A percentile compares a stretch with the other conserved stretches of the same genome.
Evolutionary conservation across 148 eudicot genomes (phyloP).

Genomic region (Limonium bicolor): DNA sequence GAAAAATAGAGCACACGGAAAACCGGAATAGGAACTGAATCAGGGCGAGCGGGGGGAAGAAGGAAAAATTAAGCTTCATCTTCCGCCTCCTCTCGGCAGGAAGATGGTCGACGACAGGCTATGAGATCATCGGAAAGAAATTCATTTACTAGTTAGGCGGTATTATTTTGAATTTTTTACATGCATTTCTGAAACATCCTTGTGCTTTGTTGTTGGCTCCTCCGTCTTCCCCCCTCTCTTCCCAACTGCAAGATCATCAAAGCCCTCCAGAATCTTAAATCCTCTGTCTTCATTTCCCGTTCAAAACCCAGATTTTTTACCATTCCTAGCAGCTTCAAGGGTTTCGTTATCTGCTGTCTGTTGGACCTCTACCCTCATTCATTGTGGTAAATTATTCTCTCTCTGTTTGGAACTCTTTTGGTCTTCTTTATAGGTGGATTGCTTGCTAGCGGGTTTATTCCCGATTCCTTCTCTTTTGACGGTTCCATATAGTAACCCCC

Average conservation of each 20-base stretch:
- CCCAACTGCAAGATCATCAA: background rate
- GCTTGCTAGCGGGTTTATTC: conserved; percentile 53
- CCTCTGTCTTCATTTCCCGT: background rate
- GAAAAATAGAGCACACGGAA: too few species aligned
- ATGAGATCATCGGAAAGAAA: conserved; percentile 9
- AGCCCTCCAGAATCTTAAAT: background rate
- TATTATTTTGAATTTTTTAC: background rate
- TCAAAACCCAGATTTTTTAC: conserved; percentile 1
- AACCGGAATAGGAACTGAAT: too few species aligned
- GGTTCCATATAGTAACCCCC: conserved; percentile 1
- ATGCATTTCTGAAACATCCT: background rate
- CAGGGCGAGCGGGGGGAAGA: too few species aligned
- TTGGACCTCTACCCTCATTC: conserved; percentile 15
- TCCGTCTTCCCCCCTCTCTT: background rate
- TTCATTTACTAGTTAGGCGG: background rate
- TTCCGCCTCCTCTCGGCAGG: conserved; percentile 13
- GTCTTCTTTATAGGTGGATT: conserved; percentile 22
- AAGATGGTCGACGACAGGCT: conserved; percentile 19
- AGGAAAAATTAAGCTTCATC: too few species aligned
- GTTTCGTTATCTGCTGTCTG: conserved; percentile 10
- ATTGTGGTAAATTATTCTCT: conserved; percentile 27
- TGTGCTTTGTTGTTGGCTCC: conserved; percentile 5
- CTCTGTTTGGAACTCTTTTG: conserved; percentile 3
- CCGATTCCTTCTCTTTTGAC: conserved; percentile 11
- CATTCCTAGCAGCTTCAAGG: conserved; percentile 6